A percentile compares a stretch with the other conserved stretches of the same genome.
Conservation (phyloP, 148 eudicot species). For the Dysphania ambrosioides region DNA sequence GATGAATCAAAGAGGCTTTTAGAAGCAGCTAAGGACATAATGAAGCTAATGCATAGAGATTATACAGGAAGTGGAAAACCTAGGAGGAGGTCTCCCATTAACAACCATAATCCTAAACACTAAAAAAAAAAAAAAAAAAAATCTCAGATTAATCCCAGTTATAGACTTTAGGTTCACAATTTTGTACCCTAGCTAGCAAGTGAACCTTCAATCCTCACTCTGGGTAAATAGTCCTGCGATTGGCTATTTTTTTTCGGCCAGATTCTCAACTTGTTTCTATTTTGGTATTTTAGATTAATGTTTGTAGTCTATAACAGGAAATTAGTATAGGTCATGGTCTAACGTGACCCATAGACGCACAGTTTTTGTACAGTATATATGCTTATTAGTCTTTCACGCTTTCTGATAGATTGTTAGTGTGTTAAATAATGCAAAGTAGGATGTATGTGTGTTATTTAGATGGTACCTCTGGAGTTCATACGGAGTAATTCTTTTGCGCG, state of each 20-base stretch:
- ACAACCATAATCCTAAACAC: constrained; percentile 46
- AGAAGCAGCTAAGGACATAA: constrained; percentile 45
- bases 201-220: constrained; percentile 8
- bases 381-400: no score
- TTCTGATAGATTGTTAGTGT: no score
- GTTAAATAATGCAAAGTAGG: neutral
- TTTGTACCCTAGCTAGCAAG: constrained; percentile 32
- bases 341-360: constrained; percentile 11
- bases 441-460: neutral
- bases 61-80: constrained; percentile 28
- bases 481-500: no score
- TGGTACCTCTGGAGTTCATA: no score
- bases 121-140: constrained; percentile 17
- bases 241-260: neutral
- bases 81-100: constrained; percentile 49
- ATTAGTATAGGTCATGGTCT: constrained; percentile 9
- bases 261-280: neutral
- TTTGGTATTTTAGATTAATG: neutral
- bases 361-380: constrained; percentile 8
- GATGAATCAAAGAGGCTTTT: constrained; percentile 24
- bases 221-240: neutral
- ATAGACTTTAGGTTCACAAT: constrained; percentile 42
- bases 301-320: neutral
- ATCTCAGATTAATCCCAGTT: neutral
- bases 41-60: constrained; percentile 49